These are phyloP conservation scores for Fusarium sp. DNA, from an alignment of 2,329 filamentous ascomycete genomes.

Conservation along the genomic window DNA sequence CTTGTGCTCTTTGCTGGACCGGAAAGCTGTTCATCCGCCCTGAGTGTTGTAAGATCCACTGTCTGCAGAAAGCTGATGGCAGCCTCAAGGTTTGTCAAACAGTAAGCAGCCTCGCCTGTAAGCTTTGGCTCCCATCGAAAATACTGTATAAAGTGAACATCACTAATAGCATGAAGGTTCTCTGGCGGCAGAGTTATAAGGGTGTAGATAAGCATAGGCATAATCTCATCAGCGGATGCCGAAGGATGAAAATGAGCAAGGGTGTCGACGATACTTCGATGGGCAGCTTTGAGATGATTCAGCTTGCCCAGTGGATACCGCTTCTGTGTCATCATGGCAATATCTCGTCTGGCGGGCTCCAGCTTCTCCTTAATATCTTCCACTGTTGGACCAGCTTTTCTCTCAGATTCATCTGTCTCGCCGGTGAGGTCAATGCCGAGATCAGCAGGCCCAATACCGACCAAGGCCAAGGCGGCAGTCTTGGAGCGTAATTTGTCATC, in stretches of 20 bases:
- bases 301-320: constrained; percentile 92
- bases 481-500: constrained; percentile 96
- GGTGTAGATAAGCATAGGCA: constrained; percentile 96
- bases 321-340: constrained; percentile 85
- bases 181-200: constrained; percentile 90
- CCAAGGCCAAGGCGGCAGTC: constrained; percentile 87
- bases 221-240: constrained; percentile 95
- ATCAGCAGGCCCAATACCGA: constrained; percentile 89
- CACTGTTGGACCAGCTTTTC: constrained; percentile 66
- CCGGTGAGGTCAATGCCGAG: constrained; percentile 79
- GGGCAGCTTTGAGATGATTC: constrained; percentile 84
- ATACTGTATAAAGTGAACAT: constrained; percentile 91
- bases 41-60: constrained; percentile 88
- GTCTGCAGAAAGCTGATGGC: constrained; percentile 95
- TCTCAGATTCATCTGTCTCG: constrained; percentile 62
- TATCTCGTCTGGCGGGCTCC: constrained; percentile 71
- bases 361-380: constrained; percentile 78
- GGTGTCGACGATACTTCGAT: constrained; percentile 95
- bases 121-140: constrained; percentile 88
- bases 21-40: constrained; percentile 78
- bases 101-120: constrained; percentile 94
- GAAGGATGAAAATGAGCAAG: constrained; percentile 73
- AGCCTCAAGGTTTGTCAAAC: constrained; percentile 93
- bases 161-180: constrained; percentile 88
- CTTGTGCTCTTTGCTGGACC: constrained; percentile 68